A percentile compares a stretch with the other conserved stretches of the same genome.
Evolutionary conservation across 2,329 filamentous ascomycete species (phyloP).

Genomic region (Ploettnerulaceae sp.): DNA sequence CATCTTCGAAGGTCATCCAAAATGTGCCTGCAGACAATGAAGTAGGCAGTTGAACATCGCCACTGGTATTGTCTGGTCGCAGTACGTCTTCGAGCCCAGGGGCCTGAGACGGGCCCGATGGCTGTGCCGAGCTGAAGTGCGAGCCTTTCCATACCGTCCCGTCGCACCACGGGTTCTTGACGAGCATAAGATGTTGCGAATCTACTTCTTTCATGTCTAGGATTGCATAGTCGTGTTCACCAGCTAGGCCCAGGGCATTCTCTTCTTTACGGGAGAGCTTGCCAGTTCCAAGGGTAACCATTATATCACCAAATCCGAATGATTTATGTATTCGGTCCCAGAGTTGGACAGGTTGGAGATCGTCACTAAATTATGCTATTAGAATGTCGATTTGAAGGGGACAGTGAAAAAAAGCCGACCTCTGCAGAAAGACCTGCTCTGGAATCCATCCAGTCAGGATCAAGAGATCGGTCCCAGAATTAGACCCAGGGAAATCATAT

Average conservation of each 20-base stretch:
- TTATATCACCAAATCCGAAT: constrained; percentile 72
- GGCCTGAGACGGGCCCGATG: constrained; percentile 16
- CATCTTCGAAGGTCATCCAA: constrained; percentile 86
- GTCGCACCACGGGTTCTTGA: constrained; percentile 96
- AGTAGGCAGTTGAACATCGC: no score
- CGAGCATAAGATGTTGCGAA: constrained; percentile 62
- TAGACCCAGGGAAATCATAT: constrained; percentile 96
- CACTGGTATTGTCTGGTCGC: no score
- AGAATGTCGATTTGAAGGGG: background rate
- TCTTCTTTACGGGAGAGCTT: constrained; percentile 74
- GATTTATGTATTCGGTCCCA: constrained; percentile 74
- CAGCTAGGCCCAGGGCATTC: constrained; percentile 72
- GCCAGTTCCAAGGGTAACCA: constrained; percentile 87
- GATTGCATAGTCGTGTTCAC: constrained; percentile 92
- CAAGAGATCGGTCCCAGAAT: constrained; percentile 92
- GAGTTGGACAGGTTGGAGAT: constrained; percentile 67
- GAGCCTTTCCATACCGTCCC: constrained; percentile 67
- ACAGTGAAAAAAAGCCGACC: constrained; percentile 39
- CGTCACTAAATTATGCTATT: constrained; percentile 51
- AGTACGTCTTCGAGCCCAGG: constrained; percentile 26
- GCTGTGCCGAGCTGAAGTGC: constrained; percentile 7
- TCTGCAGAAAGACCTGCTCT: constrained; percentile 87
- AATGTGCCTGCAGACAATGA: constrained; percentile 65
- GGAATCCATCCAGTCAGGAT: constrained; percentile 94
- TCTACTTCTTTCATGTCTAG: constrained; percentile 67